A percentile compares a stretch with the other conserved stretches of the same genome.
Evolutionary conservation across 1,284 basidiomycete genomes (phyloP).

Genomic region (Thecaphora thlaspeos): DNA sequence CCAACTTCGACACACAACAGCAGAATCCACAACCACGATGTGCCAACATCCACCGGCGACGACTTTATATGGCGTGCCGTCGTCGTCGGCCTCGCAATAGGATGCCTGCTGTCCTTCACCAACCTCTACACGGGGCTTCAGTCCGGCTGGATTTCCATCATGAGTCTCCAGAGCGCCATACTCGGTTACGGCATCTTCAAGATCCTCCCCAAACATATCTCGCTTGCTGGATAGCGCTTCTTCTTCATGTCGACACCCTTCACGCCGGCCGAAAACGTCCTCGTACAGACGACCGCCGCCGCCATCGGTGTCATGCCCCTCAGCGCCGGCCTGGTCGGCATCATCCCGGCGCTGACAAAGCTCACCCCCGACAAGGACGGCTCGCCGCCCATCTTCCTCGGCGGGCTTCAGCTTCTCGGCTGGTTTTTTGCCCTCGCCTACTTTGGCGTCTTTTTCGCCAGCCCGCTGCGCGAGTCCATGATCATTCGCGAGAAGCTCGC

Average conservation of each 20-base stretch:
- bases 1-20: no score
- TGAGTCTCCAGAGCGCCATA: conserved; percentile 89
- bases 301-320: conserved; percentile 77
- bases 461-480: conserved; percentile 88
- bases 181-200: conserved; percentile 83
- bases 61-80: conserved; percentile 60
- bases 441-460: conserved; percentile 82
- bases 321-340: conserved; percentile 87
- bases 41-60: no score
- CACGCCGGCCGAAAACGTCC: conserved; percentile 79
- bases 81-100: conserved; percentile 67
- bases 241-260: conserved; percentile 62
- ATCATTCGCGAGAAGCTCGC: conserved; percentile 89
- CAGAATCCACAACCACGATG: no score
- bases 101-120: conserved; percentile 73
- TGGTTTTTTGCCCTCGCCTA: conserved; percentile 36
- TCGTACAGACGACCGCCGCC: conserved; percentile 91
- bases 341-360: conserved; percentile 82
- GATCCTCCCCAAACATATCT: conserved; percentile 60
- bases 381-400: conserved; percentile 67
- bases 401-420: conserved; percentile 15
- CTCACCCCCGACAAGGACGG: conserved; percentile 75
- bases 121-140: conserved; percentile 76
- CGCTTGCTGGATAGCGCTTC: conserved; percentile 15
- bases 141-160: conserved; percentile 78